phyloP scores from a whole-genome alignment of 202 grass and related monocot species.

The Bolboschoenoplectus hybrid region DNA sequence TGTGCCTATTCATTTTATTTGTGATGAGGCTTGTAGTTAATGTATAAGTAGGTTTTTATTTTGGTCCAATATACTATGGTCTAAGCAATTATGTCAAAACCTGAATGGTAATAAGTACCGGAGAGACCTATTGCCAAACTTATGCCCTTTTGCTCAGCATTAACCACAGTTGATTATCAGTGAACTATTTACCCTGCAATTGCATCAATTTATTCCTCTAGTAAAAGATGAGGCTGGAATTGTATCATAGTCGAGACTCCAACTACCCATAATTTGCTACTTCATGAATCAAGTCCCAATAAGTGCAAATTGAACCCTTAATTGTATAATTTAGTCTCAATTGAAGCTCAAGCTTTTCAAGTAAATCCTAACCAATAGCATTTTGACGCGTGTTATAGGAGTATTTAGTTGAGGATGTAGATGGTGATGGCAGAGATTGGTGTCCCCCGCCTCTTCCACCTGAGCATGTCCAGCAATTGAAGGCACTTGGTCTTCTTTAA shows the following conservation, averaged over 20 bases:
- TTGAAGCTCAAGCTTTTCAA: neutral
- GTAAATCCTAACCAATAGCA: constrained; percentile 8
- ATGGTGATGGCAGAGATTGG: constrained; percentile 70
- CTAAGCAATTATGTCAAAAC: neutral
- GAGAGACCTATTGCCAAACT: neutral
- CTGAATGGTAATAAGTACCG: neutral
- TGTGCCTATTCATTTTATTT: constrained; percentile 1
- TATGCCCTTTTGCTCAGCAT: neutral
- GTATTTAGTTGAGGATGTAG: constrained; percentile 87
- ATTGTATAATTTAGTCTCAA: constrained; percentile 6
- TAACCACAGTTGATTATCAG: neutral
- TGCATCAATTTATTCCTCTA: neutral
- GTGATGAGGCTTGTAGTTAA: neutral
- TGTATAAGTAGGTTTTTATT: neutral
- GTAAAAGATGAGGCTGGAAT: neutral
- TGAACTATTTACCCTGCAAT: neutral
- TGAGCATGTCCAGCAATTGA: constrained; percentile 78
- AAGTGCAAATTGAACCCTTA: neutral
- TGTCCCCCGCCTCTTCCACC: constrained; percentile 61
- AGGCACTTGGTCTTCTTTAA: constrained; percentile 78
- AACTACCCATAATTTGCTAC: neutral
- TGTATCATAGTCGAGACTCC: neutral
- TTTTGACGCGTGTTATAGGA: constrained; percentile 51
- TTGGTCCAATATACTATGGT: neutral
- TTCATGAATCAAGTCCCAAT: neutral